These are phyloP conservation scores for Rhododendron ovatum DNA, from an alignment of 148 eudicot species.

Conservation along the genomic window DNA sequence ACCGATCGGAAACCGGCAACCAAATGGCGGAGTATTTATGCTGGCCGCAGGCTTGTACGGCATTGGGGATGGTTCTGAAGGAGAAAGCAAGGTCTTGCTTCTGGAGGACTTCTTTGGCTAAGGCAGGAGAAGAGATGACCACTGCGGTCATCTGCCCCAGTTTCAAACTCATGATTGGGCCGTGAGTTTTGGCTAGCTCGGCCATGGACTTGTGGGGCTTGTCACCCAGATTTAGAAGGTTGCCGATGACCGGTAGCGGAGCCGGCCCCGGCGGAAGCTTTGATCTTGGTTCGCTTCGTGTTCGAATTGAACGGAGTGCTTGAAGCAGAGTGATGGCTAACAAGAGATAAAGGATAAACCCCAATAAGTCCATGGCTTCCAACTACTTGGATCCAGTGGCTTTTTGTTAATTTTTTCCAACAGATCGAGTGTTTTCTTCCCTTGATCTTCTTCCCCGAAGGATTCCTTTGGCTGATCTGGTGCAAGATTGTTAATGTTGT, in stretches of 20 bases:
- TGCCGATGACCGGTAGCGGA: constrained; percentile 11
- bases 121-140: constrained; percentile 7
- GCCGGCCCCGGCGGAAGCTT: constrained; percentile 14
- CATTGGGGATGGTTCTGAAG: not conserved
- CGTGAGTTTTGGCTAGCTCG: constrained; percentile 16
- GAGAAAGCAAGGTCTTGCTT: not conserved
- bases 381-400: not conserved
- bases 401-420: no score
- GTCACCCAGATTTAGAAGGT: constrained; percentile 17
- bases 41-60: not conserved
- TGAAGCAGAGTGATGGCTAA: not conserved
- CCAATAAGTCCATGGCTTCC: constrained; percentile 3
- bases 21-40: not conserved
- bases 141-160: constrained; percentile 4
- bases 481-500: no score
- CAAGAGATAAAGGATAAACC: not conserved
- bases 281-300: not conserved
- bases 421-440: no score
- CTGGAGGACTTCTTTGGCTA: constrained; percentile 3
- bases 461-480: no score
- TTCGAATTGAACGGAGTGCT: not conserved
- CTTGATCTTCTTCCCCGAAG: no score
- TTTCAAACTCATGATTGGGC: constrained; percentile 15
- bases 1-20: not conserved
- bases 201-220: constrained; percentile 21